phyloP scores from a whole-genome alignment of 108 stramenopile species.

The Schizochytrium sp. region DNA sequence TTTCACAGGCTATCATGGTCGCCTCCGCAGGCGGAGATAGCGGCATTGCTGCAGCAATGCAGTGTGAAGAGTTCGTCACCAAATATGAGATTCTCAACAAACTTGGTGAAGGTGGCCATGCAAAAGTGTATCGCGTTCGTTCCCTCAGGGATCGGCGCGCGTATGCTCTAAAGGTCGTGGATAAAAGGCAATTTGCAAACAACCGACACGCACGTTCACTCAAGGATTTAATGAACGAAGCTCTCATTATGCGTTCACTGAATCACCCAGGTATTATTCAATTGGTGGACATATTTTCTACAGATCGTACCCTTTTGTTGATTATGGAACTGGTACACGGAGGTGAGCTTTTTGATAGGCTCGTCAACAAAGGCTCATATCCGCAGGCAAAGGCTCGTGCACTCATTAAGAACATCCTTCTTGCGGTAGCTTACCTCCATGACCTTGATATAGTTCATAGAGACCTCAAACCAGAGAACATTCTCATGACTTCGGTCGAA shows the following conservation, averaged over 20 bases:
- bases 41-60: not conserved
- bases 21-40: slow-evolving; percentile 5
- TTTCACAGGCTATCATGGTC: not conserved
- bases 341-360: slow-evolving; percentile 66
- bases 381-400: not conserved
- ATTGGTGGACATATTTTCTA: slow-evolving; percentile 22
- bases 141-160: not conserved
- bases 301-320: not conserved
- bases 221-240: slow-evolving; percentile 56
- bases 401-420: slow-evolving; percentile 12
- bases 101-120: slow-evolving; percentile 51
- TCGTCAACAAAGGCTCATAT: slow-evolving; percentile 33
- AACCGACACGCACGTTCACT: not conserved
- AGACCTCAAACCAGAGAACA: slow-evolving; percentile 71
- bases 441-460: slow-evolving; percentile 62
- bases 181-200: not conserved
- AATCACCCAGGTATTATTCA: slow-evolving; percentile 56
- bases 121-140: not conserved
- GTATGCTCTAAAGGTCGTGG: slow-evolving; percentile 6
- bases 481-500: slow-evolving; percentile 34
- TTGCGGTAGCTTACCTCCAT: slow-evolving; percentile 49
- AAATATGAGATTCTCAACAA: slow-evolving; percentile 33
- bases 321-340: slow-evolving; percentile 64
- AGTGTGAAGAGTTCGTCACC: not conserved
- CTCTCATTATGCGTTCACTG: slow-evolving; percentile 34